A percentile compares a stretch with the other conserved stretches of the same genome.
Conservation (phyloP, 1,284 basidiomycete species). For the Neonothopanus nambi region DNA sequence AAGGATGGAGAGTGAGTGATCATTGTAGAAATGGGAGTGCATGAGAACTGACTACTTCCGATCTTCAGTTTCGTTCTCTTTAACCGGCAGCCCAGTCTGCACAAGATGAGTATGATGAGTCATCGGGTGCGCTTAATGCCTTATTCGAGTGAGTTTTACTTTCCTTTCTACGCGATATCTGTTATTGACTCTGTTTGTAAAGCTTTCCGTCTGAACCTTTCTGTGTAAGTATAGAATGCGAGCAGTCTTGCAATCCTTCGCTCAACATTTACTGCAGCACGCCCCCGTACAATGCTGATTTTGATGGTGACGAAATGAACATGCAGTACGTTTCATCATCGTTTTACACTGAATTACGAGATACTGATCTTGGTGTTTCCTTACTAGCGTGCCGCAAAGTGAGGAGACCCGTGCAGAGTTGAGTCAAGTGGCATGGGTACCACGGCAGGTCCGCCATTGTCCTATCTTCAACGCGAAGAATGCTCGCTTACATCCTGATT, state of each 20-base stretch:
- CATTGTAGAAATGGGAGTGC: background rate
- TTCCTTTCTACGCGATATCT: background rate
- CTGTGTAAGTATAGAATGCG: conserved; percentile 68
- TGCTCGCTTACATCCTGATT: background rate
- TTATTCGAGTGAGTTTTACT: conserved; percentile 84
- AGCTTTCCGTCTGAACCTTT: conserved; percentile 97
- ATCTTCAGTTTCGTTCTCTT: conserved; percentile 84
- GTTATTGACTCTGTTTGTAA: background rate
- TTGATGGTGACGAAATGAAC: conserved; percentile 99
- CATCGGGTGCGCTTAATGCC: conserved; percentile 98
- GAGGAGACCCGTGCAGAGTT: conserved; percentile 99
- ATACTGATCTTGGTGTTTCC: conserved; percentile 11
- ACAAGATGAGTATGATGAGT: conserved; percentile 99
- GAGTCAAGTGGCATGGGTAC: conserved; percentile 99
- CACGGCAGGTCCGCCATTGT: conserved; percentile 72
- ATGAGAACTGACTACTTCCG: background rate
- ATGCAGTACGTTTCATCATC: conserved; percentile 77
- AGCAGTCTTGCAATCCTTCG: conserved; percentile 12
- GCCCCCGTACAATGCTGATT: conserved; percentile 95
- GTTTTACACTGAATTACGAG: background rate
- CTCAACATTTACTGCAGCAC: conserved; percentile 49
- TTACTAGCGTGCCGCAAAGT: conserved; percentile 87
- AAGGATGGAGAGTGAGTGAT: conserved; percentile 92
- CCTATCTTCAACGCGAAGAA: background rate
- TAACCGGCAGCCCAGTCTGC: conserved; percentile 97